Percentiles rank a stretch among this genome's conserved stretches.
Evolutionary conservation across 495 filamentous ascomycete species (phyloP).

Genomic region (Podospora australis): DNA sequence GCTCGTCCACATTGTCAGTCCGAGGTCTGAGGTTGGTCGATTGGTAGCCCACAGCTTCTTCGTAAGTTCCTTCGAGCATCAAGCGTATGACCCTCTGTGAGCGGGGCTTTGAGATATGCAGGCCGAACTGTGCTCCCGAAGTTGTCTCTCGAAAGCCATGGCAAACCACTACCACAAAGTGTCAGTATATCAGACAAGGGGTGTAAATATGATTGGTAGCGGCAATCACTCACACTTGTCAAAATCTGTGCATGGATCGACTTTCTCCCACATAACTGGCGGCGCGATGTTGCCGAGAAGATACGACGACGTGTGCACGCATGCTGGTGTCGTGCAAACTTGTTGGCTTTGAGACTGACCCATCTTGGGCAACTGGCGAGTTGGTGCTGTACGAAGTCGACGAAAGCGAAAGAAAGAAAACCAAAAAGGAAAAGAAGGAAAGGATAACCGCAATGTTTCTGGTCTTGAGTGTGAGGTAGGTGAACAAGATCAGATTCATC

Average conservation of each 20-base stretch:
- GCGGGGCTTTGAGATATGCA: too few relatives aligned
- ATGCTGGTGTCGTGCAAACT: conserved; percentile 54
- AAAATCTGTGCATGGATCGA: conserved; percentile 66
- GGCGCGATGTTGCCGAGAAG: conserved; percentile 61
- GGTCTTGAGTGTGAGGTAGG: not conserved
- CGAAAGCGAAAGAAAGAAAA: not conserved
- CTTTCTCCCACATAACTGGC: conserved; percentile 49
- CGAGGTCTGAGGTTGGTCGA: not conserved
- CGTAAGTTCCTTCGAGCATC: conserved; percentile 44
- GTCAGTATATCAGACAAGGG: not conserved
- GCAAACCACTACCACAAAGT: conserved; percentile 48
- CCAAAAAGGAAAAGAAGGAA: not conserved
- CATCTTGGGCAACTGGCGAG: conserved; percentile 1
- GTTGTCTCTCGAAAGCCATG: conserved; percentile 59
- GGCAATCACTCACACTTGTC: conserved; percentile 39
- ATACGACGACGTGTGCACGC: conserved; percentile 61
- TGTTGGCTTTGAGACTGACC: conserved; percentile 13
- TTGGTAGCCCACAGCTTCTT: conserved; percentile 13
- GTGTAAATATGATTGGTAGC: not conserved
- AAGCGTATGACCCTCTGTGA: too few relatives aligned
- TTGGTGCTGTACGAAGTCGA: too few relatives aligned
- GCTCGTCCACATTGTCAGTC: conserved; percentile 42
- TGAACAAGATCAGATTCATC: too few relatives aligned
- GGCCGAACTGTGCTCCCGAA: too few relatives aligned
- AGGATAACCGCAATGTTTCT: not conserved